Percentiles rank a stretch among this genome's conserved stretches.
Evolutionary conservation across 148 eudicot genomes (phyloP).

Genomic region (Chenopodium berlandieri): DNA sequence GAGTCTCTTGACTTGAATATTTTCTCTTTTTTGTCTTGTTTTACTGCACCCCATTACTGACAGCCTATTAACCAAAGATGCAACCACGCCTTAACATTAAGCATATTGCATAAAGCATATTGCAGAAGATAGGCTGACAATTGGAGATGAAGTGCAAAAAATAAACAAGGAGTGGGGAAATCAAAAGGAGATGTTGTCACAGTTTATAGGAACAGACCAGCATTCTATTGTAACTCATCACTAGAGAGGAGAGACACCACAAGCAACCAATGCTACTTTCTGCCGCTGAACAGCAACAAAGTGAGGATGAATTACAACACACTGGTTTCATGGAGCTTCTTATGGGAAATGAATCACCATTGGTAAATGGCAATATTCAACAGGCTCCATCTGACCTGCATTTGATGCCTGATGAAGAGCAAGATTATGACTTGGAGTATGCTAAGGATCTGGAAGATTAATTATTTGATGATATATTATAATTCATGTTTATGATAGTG

Average conservation of each 20-base stretch:
- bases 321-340: conserved; percentile 27
- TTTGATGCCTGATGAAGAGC: not conserved
- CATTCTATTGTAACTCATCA: conserved; percentile 8
- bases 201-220: conserved; percentile 36
- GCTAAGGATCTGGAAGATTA: conserved; percentile 23
- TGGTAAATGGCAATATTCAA: not conserved
- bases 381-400: not conserved
- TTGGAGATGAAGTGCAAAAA: too few species aligned
- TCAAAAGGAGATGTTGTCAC: conserved; percentile 52
- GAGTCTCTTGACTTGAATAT: too few species aligned
- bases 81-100: too few species aligned
- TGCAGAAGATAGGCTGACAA: too few species aligned
- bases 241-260: conserved; percentile 1
- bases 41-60: too few species aligned
- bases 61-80: too few species aligned
- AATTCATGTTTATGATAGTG: not conserved
- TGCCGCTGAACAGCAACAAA: conserved; percentile 3
- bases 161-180: conserved; percentile 42
- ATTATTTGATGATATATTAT: conserved; percentile 1
- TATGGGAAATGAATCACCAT: conserved; percentile 19
- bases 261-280: conserved; percentile 9
- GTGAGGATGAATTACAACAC: conserved; percentile 9
- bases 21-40: too few species aligned
- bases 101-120: too few species aligned
- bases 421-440: conserved; percentile 26